Evolutionary conservation across 495 filamentous ascomycete species (phyloP).

Genomic region (Aspergillus saccharolyticus): DNA sequence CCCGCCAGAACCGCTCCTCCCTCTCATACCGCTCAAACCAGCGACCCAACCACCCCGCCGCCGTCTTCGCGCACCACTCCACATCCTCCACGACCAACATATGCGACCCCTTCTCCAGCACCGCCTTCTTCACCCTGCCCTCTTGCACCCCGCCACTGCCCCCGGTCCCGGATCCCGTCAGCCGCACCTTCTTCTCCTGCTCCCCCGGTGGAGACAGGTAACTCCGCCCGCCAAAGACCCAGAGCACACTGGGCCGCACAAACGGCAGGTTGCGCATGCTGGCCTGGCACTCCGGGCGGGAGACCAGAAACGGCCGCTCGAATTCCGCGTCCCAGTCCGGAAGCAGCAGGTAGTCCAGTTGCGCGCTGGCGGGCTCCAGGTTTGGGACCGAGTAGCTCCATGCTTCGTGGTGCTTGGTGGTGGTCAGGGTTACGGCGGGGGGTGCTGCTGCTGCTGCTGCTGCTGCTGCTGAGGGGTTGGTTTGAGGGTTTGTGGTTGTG

Average conservation of each 20-base stretch:
- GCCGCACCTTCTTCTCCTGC: constrained; percentile 53
- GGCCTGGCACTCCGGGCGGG: constrained; percentile 28
- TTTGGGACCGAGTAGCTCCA: constrained; percentile 29
- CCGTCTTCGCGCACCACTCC: constrained; percentile 33
- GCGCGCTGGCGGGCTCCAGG: constrained; percentile 15
- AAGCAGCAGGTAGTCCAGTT: constrained; percentile 49
- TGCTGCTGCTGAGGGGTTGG: neutral
- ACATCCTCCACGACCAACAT: constrained; percentile 66
- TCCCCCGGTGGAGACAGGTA: constrained; percentile 43
- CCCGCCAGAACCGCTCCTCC: constrained; percentile 14
- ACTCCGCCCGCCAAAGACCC: constrained; percentile 58
- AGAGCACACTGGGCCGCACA: constrained; percentile 61
- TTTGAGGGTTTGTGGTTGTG: too few relatives aligned
- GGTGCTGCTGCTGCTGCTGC: neutral
- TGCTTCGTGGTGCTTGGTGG: constrained; percentile 57
- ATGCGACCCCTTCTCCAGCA: constrained; percentile 58
- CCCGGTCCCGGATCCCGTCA: constrained; percentile 60
- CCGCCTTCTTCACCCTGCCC: constrained; percentile 54
- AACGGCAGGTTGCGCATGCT: constrained; percentile 50
- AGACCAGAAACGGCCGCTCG: constrained; percentile 10
- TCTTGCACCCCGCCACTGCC: constrained; percentile 59
- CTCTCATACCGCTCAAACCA: constrained; percentile 17
- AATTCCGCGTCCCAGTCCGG: constrained; percentile 36
- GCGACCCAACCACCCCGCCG: constrained; percentile 14
- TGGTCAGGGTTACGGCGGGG: constrained; percentile 49